Conservation (phyloP, 2,329 filamentous ascomycete species). For the Harringtonia aguacate region DNA sequence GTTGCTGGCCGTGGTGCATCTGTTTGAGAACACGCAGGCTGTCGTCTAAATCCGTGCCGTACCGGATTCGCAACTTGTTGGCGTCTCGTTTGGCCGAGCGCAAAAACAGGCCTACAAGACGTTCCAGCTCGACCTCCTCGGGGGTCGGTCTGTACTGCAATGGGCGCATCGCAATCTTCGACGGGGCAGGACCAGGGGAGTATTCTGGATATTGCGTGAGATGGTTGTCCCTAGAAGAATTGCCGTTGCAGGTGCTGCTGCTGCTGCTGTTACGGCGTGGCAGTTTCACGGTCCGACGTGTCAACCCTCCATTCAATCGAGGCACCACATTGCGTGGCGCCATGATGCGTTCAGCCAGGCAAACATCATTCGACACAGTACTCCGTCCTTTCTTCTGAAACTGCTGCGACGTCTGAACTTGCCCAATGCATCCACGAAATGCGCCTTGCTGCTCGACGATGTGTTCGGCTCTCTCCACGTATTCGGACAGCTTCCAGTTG, state of each 20-base stretch:
- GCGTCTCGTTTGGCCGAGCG: background rate
- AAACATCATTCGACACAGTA: too few species aligned
- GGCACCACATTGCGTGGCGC: background rate
- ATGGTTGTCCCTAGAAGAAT: background rate
- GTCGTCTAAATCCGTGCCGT: background rate
- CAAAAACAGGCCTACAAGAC: background rate
- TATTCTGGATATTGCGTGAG: too few species aligned
- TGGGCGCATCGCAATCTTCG: too few species aligned
- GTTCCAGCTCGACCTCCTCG: background rate
- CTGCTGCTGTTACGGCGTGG: too few species aligned
- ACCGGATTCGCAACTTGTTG: background rate
- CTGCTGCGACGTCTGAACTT: background rate
- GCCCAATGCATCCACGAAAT: too few species aligned
- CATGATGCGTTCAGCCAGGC: background rate
- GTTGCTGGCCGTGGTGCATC: background rate
- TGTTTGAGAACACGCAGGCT: background rate
- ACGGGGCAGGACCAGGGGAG: too few species aligned
- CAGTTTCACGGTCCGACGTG: background rate
- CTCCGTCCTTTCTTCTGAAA: background rate
- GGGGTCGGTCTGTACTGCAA: background rate
- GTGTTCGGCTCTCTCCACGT: slow-evolving; percentile 31
- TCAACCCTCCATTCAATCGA: background rate
- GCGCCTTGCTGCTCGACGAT: slow-evolving; percentile 17
- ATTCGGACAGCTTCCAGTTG: slow-evolving; percentile 33
- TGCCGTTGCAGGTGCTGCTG: background rate